A percentile compares a stretch with the other conserved stretches of the same genome.
Evolutionary conservation across 179 eudicot species (phyloP).

Genomic region (Corrigiola litoralis): DNA sequence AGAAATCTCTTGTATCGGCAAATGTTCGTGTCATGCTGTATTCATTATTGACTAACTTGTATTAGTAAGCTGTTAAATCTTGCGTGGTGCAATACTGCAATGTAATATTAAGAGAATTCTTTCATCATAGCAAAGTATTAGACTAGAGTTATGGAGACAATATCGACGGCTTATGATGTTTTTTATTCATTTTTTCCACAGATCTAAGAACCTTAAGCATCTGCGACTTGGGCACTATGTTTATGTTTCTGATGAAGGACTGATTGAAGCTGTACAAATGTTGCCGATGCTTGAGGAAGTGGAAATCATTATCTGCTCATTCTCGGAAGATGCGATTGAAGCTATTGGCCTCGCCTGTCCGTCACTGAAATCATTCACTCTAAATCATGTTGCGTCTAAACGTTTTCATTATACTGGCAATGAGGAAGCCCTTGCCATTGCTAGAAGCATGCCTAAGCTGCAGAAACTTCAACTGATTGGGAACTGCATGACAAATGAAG

Average conservation of each 20-base stretch:
- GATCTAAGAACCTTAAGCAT: slow-evolving; percentile 18
- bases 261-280: slow-evolving; percentile 18
- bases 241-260: slow-evolving; percentile 10
- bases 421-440: slow-evolving; percentile 11
- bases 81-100: too few species aligned
- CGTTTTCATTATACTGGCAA: not conserved
- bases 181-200: not conserved
- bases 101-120: too few species aligned
- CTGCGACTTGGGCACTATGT: slow-evolving; percentile 15
- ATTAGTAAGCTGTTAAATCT: too few species aligned
- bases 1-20: too few species aligned
- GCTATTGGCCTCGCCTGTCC: slow-evolving; percentile 15
- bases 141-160: too few species aligned
- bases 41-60: too few species aligned
- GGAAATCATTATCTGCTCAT: slow-evolving; percentile 11
- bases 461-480: slow-evolving; percentile 20
- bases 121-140: too few species aligned
- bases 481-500: slow-evolving; percentile 11
- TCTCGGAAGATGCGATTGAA: not conserved
- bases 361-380: slow-evolving; percentile 17
- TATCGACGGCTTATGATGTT: not conserved
- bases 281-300: slow-evolving; percentile 14
- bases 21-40: too few species aligned
- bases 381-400: slow-evolving; percentile 6
- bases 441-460: slow-evolving; percentile 24